Percentiles rank a stretch among this genome's conserved stretches.
Evolutionary conservation across 768 basidiomycete genomes (phyloP).

Genomic region (Mycena amicta): DNA sequence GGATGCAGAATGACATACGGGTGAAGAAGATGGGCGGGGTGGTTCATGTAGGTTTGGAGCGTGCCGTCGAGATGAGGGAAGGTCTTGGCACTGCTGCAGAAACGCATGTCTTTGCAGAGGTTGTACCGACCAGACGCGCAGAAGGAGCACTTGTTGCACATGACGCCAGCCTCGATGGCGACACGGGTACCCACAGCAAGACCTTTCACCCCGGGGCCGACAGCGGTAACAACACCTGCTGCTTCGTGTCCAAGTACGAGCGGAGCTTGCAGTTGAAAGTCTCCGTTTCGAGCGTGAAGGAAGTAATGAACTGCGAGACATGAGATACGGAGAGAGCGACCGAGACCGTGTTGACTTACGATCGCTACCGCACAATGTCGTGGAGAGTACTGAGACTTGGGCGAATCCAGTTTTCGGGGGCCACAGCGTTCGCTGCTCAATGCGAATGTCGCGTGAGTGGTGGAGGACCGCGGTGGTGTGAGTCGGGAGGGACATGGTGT

Average conservation of each 20-base stretch:
- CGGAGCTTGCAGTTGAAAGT: constrained; percentile 83
- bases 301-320: constrained; percentile 81
- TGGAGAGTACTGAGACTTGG: constrained; percentile 78
- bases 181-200: constrained; percentile 82
- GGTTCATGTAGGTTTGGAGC: constrained; percentile 84
- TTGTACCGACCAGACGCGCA: constrained; percentile 86
- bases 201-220: constrained; percentile 67
- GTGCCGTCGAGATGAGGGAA: constrained; percentile 95
- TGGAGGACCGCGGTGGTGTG: constrained; percentile 81
- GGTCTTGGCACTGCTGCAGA: constrained; percentile 87
- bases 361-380: constrained; percentile 91
- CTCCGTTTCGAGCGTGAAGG: constrained; percentile 85
- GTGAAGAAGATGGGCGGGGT: constrained; percentile 83
- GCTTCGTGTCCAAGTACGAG: constrained; percentile 94
- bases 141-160: constrained; percentile 75
- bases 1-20: constrained; percentile 58
- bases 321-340: constrained; percentile 3
- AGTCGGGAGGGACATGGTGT: constrained; percentile 47
- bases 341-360: constrained; percentile 43
- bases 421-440: constrained; percentile 74
- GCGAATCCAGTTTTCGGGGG: constrained; percentile 73
- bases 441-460: constrained; percentile 78
- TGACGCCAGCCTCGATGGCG: constrained; percentile 91
- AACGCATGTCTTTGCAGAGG: constrained; percentile 87
- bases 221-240: constrained; percentile 83